Conservation (phyloP, 257 asterid genomes). For the Solanum okadae region DNA sequence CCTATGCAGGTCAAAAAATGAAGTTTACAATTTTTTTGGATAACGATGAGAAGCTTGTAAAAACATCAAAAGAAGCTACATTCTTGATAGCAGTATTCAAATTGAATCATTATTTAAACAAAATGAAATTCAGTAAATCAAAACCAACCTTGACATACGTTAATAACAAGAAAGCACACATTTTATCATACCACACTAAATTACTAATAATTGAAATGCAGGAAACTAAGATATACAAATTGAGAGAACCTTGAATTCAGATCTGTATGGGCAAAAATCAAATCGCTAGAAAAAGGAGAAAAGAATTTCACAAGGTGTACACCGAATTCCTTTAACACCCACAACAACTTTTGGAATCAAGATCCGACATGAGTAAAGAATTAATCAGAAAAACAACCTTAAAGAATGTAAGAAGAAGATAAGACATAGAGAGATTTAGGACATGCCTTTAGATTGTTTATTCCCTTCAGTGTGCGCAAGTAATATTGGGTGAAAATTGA, state of each 20-base stretch:
- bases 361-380: not conserved
- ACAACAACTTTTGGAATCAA: not conserved
- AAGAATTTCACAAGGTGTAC: not conserved
- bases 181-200: not conserved
- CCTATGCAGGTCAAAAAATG: not conserved
- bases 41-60: not conserved
- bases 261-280: not conserved
- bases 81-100: not conserved
- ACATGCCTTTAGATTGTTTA: not conserved
- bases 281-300: not conserved
- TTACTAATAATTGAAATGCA: not conserved
- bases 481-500: not conserved
- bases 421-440: not conserved
- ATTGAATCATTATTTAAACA: not conserved
- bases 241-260: not conserved
- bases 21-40: not conserved
- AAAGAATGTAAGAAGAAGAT: not conserved
- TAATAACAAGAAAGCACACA: not conserved
- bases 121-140: not conserved
- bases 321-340: not conserved
- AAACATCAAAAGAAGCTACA: not conserved
- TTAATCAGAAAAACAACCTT: not conserved
- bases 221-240: not conserved
- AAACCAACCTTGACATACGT: not conserved
- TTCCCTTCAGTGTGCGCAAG: not conserved